Evolutionary conservation across 257 asterid species (phyloP).

Genomic region (Solanum chaucha): DNA sequence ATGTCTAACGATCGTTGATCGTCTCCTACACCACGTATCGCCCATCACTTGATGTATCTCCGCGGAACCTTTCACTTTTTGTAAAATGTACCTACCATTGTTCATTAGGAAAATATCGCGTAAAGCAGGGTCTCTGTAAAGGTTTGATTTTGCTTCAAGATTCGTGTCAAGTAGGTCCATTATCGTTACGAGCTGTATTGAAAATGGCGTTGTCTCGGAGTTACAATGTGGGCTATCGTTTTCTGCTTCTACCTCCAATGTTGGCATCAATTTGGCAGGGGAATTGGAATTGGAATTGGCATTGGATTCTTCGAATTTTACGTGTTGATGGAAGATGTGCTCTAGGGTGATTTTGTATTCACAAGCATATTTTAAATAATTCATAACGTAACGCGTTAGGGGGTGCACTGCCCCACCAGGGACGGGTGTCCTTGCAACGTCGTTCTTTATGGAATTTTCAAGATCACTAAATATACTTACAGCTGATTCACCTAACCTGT

Average conservation of each 20-base stretch:
- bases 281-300: background rate
- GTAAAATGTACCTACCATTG: constrained; percentile 72
- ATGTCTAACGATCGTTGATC: constrained; percentile 66
- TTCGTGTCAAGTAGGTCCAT: constrained; percentile 62
- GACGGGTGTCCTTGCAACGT: constrained; percentile 39
- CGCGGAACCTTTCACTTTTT: constrained; percentile 58
- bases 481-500: constrained; percentile 59
- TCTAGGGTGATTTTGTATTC: constrained; percentile 57
- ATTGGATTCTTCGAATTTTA: constrained; percentile 1
- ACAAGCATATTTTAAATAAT: constrained; percentile 59
- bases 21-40: constrained; percentile 62
- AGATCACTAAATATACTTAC: constrained; percentile 55
- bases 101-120: constrained; percentile 65
- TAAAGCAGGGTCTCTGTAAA: constrained; percentile 52
- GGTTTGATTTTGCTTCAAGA: constrained; percentile 41
- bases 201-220: constrained; percentile 34
- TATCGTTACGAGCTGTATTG: constrained; percentile 35
- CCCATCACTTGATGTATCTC: constrained; percentile 69
- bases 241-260: constrained; percentile 10
- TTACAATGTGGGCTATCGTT: constrained; percentile 27
- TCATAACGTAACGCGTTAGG: constrained; percentile 79
- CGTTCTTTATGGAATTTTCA: constrained; percentile 55
- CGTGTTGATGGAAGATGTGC: constrained; percentile 33
- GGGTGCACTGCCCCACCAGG: constrained; percentile 98
- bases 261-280: background rate